phyloP scores from a whole-genome alignment of 225 moss, liverwort and hornwort species.

The Marchantia polymorpha region DNA sequence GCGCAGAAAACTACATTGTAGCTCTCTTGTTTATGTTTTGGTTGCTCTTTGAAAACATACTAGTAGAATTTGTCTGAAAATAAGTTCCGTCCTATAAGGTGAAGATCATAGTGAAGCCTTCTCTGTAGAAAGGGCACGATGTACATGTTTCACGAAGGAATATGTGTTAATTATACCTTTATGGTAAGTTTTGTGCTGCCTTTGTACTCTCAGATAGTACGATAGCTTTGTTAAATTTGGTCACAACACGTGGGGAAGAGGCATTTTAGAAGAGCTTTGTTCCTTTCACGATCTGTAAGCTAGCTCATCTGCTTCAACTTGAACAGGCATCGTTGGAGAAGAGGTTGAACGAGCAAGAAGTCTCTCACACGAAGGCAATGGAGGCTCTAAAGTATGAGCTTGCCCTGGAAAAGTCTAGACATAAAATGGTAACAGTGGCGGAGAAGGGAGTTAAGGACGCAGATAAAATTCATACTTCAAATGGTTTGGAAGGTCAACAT shows the following conservation, averaged over 20 bases:
- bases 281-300: too few species aligned
- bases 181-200: neutral
- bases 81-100: neutral
- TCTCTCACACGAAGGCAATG: conserved; percentile 15
- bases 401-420: conserved; percentile 16
- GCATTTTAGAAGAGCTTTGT: neutral
- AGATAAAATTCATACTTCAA: neutral
- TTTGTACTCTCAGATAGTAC: neutral
- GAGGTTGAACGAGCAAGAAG: conserved; percentile 22
- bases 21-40: too few species aligned
- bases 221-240: neutral
- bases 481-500: conserved; percentile 2
- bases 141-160: neutral
- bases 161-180: neutral
- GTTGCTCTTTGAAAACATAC: too few species aligned
- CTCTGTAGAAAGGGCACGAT: neutral
- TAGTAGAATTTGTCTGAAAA: neutral
- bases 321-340: conserved; percentile 29
- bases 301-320: neutral
- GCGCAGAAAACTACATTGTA: neutral
- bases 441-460: conserved; percentile 3
- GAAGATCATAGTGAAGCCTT: neutral
- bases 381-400: conserved; percentile 21
- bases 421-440: conserved; percentile 1
- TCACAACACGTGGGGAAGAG: neutral